phyloP scores from a whole-genome alignment of 108 stramenopile genomes.

The Aureococcus anophagefferens region DNA sequence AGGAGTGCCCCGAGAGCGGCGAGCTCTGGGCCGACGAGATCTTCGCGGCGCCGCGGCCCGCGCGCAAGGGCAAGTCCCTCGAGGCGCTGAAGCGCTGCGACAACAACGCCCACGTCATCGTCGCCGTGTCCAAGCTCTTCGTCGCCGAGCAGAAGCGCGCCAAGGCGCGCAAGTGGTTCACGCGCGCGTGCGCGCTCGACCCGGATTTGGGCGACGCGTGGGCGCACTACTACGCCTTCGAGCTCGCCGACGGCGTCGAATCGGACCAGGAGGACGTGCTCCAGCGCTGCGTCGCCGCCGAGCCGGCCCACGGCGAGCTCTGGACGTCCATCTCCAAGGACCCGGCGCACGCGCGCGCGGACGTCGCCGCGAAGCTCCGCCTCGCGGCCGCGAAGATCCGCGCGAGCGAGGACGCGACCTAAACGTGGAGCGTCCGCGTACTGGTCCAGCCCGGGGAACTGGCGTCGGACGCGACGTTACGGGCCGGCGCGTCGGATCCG shows the following conservation, averaged over 20 bases:
- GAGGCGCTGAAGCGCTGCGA: slow-evolving; percentile 82
- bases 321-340: slow-evolving; percentile 71
- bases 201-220: slow-evolving; percentile 84
- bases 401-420: no score
- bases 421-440: no score
- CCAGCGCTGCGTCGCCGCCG: slow-evolving; percentile 61
- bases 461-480: no score
- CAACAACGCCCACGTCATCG: slow-evolving; percentile 77
- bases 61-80: slow-evolving; percentile 73
- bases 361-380: slow-evolving; percentile 19
- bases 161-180: slow-evolving; percentile 94
- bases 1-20: slow-evolving; percentile 85
- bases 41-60: slow-evolving; percentile 63
- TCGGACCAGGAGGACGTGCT: slow-evolving; percentile 55
- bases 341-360: slow-evolving; percentile 54
- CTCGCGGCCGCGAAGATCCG: not conserved
- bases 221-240: slow-evolving; percentile 80
- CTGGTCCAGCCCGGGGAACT: no score
- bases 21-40: slow-evolving; percentile 79
- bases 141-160: slow-evolving; percentile 69
- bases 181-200: slow-evolving; percentile 74
- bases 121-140: slow-evolving; percentile 83
- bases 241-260: slow-evolving; percentile 54
- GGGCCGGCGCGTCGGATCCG: no score
- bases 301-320: slow-evolving; percentile 85